phyloP scores from a whole-genome alignment of 2,329 filamentous ascomycete species.

The Penicillium brasilianum region DNA sequence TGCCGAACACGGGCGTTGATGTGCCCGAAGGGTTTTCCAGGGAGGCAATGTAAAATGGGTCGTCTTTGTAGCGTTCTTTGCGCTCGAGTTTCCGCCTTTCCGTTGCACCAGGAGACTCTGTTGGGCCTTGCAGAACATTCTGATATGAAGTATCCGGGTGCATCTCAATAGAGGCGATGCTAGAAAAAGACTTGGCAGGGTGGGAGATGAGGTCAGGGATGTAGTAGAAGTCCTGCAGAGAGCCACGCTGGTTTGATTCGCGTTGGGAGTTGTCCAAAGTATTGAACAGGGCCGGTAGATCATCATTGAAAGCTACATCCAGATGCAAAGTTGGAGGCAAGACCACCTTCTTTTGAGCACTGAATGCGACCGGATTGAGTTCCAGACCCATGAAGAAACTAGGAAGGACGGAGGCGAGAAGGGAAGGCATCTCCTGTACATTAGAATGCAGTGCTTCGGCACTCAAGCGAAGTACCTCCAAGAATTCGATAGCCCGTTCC shows the following conservation, averaged over 20 bases:
- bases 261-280: conserved; percentile 58
- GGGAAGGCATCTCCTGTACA: conserved; percentile 69
- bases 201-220: conserved; percentile 32
- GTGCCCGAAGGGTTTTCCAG: conserved; percentile 61
- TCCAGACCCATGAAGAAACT: conserved; percentile 85
- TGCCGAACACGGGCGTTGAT: conserved; percentile 76
- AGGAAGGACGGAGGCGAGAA: conserved; percentile 89
- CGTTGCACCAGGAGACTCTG: conserved; percentile 75
- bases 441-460: conserved; percentile 68
- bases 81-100: conserved; percentile 77
- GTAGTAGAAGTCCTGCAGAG: conserved; percentile 48
- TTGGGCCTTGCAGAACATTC: conserved; percentile 34
- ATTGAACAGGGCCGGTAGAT: conserved; percentile 69
- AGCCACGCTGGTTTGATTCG: conserved; percentile 53
- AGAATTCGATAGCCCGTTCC: conserved; percentile 89
- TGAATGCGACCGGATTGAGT: conserved; percentile 84
- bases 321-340: conserved; percentile 76
- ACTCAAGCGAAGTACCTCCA: conserved; percentile 85
- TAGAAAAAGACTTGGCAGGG: conserved; percentile 29
- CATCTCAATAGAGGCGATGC: conserved; percentile 25
- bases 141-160: conserved; percentile 45
- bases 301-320: conserved; percentile 78
- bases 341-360: conserved; percentile 85
- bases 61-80: conserved; percentile 81
- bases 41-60: conserved; percentile 87